These are phyloP conservation scores for Arabidopsis hybrid DNA, from an alignment of 441 rosid species.

Conservation along the genomic window DNA sequence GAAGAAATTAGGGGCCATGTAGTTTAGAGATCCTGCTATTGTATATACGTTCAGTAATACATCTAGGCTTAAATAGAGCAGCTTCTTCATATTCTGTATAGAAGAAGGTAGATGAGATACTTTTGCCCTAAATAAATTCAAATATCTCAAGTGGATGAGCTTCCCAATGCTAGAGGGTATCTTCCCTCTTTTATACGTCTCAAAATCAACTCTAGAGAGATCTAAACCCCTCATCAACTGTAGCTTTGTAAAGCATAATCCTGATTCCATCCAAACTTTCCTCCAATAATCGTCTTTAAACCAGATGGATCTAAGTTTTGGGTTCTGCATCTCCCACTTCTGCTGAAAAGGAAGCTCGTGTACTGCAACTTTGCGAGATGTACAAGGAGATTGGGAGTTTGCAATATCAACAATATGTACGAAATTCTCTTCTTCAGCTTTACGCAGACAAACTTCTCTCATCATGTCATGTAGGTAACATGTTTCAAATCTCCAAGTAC, in stretches of 20 bases:
- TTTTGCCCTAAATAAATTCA: accelerated
- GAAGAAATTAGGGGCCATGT: background rate
- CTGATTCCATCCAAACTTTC: background rate
- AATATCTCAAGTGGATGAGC: conserved; percentile 34
- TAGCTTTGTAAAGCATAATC: background rate
- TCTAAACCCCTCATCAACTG: background rate
- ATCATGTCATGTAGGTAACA: conserved; percentile 44
- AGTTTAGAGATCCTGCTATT: background rate
- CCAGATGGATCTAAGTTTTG: background rate
- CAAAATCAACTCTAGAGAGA: background rate
- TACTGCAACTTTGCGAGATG: background rate
- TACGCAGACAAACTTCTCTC: conserved; percentile 42
- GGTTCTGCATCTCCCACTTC: background rate
- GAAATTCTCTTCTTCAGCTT: background rate
- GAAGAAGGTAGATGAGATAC: conserved; percentile 11
- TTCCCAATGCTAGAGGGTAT: conserved; percentile 8
- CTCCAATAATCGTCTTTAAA: too few relatives aligned
- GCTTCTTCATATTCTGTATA: background rate
- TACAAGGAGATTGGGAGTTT: background rate
- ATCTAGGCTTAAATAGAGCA: background rate
- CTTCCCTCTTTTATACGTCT: background rate
- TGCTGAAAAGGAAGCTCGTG: background rate
- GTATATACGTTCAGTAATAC: too few relatives aligned
- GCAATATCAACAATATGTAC: background rate
- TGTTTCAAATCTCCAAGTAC: background rate